Percentiles rank a stretch among this genome's conserved stretches.
These are phyloP conservation scores for Ustilago xerochloae DNA, from an alignment of 1,284 basidiomycete genomes.

Conservation along the genomic window DNA sequence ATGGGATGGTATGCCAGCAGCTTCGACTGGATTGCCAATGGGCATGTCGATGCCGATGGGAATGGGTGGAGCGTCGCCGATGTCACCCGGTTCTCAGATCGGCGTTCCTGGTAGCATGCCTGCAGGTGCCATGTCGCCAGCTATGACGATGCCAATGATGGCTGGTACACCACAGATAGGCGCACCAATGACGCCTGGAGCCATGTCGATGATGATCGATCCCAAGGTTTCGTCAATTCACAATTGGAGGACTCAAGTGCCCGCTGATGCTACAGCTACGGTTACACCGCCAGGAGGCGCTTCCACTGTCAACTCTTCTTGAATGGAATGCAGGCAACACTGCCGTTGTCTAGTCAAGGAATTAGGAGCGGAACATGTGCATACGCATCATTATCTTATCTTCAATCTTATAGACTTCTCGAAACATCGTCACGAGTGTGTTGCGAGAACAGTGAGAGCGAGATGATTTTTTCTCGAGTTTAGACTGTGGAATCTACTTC, in stretches of 20 bases:
- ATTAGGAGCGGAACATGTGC: not conserved
- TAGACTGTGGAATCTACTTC: not conserved
- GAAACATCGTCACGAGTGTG: not conserved
- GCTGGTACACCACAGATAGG: slow-evolving; percentile 14
- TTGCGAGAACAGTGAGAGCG: not conserved
- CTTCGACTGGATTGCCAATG: slow-evolving; percentile 27
- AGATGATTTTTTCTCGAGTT: not conserved
- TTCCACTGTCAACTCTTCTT: slow-evolving; percentile 34
- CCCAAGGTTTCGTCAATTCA: slow-evolving; percentile 50
- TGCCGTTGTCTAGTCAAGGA: not conserved
- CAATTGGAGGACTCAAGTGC: slow-evolving; percentile 53
- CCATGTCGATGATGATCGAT: slow-evolving; percentile 47
- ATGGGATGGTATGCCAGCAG: slow-evolving; percentile 35
- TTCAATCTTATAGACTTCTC: slow-evolving; percentile 1
- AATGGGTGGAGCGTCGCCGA: slow-evolving; percentile 10
- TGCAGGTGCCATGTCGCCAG: slow-evolving; percentile 16
- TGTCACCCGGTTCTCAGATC: slow-evolving; percentile 29
- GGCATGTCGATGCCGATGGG: slow-evolving; percentile 33
- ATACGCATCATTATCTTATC: not conserved
- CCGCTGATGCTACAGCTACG: slow-evolving; percentile 36
- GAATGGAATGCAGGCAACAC: not conserved
- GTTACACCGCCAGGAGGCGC: slow-evolving; percentile 30
- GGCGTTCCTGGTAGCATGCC: slow-evolving; percentile 10
- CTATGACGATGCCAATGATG: slow-evolving; percentile 40
- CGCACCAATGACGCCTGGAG: slow-evolving; percentile 18